Conservation (phyloP, 495 filamentous ascomycete genomes). For the Neurospora sp. region DNA sequence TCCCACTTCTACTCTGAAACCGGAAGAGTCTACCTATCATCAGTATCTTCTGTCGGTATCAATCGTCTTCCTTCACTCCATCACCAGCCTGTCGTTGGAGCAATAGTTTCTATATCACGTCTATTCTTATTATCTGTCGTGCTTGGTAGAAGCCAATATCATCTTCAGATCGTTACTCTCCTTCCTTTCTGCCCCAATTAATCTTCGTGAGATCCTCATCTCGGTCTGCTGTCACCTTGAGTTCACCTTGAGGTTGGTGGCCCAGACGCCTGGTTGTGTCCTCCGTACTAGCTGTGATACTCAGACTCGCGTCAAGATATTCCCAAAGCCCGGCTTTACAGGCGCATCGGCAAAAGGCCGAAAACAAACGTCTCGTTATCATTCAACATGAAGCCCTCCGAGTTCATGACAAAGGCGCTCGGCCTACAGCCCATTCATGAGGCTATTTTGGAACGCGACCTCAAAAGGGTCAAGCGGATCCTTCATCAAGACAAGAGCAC, state of each 20-base stretch:
- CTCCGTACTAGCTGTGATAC: not conserved
- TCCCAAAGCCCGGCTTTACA: not conserved
- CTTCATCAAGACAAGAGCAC: not conserved
- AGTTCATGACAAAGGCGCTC: not conserved
- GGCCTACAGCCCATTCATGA: not conserved
- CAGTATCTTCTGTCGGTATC: not conserved
- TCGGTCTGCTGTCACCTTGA: not conserved
- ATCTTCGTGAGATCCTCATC: not conserved
- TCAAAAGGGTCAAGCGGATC: not conserved
- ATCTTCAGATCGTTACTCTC: not conserved
- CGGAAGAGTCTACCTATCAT: not conserved
- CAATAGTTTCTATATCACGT: not conserved
- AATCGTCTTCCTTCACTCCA: not conserved
- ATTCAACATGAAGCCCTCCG: not conserved
- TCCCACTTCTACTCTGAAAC: not conserved
- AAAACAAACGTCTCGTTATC: not conserved
- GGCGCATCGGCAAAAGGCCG: not conserved
- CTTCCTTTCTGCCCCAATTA: fast-evolving
- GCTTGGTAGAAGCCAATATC: not conserved
- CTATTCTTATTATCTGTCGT: not conserved
- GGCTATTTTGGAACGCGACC: not conserved
- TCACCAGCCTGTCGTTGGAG: not conserved
- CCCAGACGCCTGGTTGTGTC: not conserved
- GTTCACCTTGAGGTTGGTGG: not conserved
- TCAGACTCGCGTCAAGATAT: not conserved